phyloP scores from a whole-genome alignment of 768 basidiomycete genomes.

The Chiua virens region DNA sequence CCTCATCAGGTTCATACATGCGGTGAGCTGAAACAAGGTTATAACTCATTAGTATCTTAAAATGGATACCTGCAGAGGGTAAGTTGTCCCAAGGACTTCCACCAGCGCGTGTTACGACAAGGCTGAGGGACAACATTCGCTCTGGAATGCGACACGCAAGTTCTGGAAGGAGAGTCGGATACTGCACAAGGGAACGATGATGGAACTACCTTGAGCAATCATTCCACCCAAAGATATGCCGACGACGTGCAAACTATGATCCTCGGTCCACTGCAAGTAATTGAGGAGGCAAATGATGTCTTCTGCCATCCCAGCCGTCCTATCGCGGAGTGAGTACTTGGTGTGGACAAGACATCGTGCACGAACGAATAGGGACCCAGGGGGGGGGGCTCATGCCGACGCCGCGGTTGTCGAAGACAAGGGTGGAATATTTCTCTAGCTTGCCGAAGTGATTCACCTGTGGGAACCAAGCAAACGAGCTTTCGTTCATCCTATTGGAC shows the following conservation, averaged over 20 bases:
- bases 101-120: constrained; percentile 72
- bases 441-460: constrained; percentile 67
- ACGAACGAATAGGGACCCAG: constrained; percentile 76
- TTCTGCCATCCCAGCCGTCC: constrained; percentile 76
- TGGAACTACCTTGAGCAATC: constrained; percentile 67
- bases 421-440: constrained; percentile 52
- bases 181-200: neutral
- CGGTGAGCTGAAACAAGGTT: constrained; percentile 36
- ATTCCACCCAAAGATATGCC: constrained; percentile 81
- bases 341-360: neutral
- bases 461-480: constrained; percentile 58
- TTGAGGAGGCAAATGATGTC: constrained; percentile 68
- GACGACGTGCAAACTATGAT: constrained; percentile 65
- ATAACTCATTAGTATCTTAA: neutral
- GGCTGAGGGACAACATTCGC: constrained; percentile 62
- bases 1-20: constrained; percentile 38
- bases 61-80: constrained; percentile 51
- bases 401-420: constrained; percentile 86
- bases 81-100: constrained; percentile 56
- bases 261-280: constrained; percentile 66
- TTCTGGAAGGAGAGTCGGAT: constrained; percentile 42
- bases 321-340: constrained; percentile 24
- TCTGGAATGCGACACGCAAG: constrained; percentile 65
- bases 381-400: constrained; percentile 75
- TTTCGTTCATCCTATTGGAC: constrained; percentile 52